These are phyloP conservation scores for Nidula microcarpa DNA, from an alignment of 768 basidiomycete genomes.

Conservation along the genomic window DNA sequence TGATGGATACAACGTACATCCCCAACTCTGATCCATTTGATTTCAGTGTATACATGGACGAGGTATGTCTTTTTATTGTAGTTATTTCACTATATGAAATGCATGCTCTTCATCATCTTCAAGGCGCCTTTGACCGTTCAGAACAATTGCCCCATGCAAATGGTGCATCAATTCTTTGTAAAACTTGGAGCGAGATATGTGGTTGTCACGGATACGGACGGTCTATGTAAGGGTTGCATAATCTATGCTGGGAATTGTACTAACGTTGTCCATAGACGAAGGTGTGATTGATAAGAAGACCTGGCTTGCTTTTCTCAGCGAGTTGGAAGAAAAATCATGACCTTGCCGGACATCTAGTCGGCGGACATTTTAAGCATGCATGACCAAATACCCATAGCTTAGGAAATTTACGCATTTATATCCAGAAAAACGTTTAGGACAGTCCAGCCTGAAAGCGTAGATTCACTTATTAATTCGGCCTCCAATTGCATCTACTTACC, in stretches of 20 bases:
- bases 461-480: no score
- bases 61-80: conserved; percentile 42
- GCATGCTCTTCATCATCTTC: neutral
- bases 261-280: conserved; percentile 49
- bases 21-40: conserved; percentile 58
- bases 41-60: conserved; percentile 88
- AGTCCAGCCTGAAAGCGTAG: no score
- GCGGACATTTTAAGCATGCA: no score
- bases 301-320: conserved; percentile 85
- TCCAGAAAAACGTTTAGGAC: no score
- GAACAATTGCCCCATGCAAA: conserved; percentile 82
- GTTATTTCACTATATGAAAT: neutral
- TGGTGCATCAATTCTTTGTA: conserved; percentile 90
- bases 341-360: no score
- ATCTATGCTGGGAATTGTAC: neutral
- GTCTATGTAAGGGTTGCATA: conserved; percentile 56
- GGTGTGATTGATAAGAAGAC: conserved; percentile 94
- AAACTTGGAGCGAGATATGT: conserved; percentile 93
- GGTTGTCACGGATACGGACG: conserved; percentile 77
- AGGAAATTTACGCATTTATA: no score
- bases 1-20: conserved; percentile 35
- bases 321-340: conserved; percentile 59
- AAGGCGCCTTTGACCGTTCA: conserved; percentile 87
- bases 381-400: no score
- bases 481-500: no score